Percentiles rank a stretch among this genome's conserved stretches.
Conservation (phyloP, 179 eudicot genomes). For the Beta corolliflora region DNA sequence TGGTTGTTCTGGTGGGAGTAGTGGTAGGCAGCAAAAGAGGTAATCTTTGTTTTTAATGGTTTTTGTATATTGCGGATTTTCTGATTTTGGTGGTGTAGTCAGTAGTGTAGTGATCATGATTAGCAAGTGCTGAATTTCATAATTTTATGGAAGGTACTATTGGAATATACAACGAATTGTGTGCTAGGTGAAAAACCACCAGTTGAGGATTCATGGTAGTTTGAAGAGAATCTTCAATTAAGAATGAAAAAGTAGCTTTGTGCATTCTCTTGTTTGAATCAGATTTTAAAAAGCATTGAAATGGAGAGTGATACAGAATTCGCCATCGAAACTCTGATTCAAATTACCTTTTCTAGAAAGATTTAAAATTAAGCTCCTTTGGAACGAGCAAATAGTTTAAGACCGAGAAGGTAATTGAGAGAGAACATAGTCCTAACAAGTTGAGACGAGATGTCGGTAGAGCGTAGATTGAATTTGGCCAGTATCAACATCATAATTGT, state of each 20-base stretch:
- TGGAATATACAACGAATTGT: background rate
- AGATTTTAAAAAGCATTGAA: no score
- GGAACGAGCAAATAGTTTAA: background rate
- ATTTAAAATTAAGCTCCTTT: background rate
- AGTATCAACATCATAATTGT: background rate
- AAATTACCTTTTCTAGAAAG: no score
- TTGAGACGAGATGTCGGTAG: background rate
- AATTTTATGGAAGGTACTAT: no score
- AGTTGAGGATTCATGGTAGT: background rate
- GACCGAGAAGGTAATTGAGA: background rate
- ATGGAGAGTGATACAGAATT: no score
- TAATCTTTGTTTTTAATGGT: slow-evolving; percentile 18
- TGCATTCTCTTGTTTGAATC: background rate
- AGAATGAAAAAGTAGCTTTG: background rate
- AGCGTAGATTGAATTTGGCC: background rate
- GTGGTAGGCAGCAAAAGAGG: slow-evolving; percentile 73
- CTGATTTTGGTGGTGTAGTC: background rate
- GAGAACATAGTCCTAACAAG: background rate
- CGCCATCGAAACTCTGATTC: no score
- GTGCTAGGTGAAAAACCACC: background rate
- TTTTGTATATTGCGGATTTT: background rate
- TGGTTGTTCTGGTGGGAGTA: slow-evolving; percentile 34
- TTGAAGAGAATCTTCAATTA: background rate
- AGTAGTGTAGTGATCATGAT: no score
- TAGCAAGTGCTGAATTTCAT: no score